Percentiles rank a stretch among this genome's conserved stretches.
These are phyloP conservation scores for Clarireedia sp. DNA, from an alignment of 2,329 filamentous ascomycete genomes.

Conservation along the genomic window DNA sequence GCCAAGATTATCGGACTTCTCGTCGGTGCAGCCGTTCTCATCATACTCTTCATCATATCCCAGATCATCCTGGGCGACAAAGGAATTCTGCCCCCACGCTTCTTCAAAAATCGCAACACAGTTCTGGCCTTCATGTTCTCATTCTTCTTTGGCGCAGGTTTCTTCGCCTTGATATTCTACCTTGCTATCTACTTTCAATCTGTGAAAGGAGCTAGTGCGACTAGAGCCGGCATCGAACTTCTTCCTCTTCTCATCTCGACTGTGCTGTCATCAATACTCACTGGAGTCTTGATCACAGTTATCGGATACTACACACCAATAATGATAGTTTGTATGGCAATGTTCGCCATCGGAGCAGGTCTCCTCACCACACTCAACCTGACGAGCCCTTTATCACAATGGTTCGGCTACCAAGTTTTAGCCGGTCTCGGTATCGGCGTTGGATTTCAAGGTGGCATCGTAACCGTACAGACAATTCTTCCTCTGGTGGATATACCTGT, in stretches of 20 bases:
- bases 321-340: conserved; percentile 33
- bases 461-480: conserved; percentile 42
- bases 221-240: conserved; percentile 36
- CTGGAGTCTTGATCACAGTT: conserved; percentile 32
- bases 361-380: conserved; percentile 36
- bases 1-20: conserved; percentile 31
- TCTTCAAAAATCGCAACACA: conserved; percentile 26
- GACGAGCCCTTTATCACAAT: conserved; percentile 36
- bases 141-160: conserved; percentile 21
- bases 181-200: conserved; percentile 30
- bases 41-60: conserved; percentile 27
- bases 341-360: conserved; percentile 34
- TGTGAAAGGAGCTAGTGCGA: conserved; percentile 32
- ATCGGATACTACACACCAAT: conserved; percentile 40
- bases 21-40: conserved; percentile 25
- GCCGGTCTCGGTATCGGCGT: conserved; percentile 20
- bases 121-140: conserved; percentile 15
- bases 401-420: conserved; percentile 53
- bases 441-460: conserved; percentile 20
- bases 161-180: conserved; percentile 28
- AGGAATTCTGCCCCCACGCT: conserved; percentile 33
- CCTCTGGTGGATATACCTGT: conserved; percentile 41
- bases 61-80: conserved; percentile 29
- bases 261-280: conserved; percentile 35
- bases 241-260: conserved; percentile 36